Evolutionary conservation across 2,329 filamentous ascomycete species (phyloP).

Genomic region (Ophiostoma quercus): DNA sequence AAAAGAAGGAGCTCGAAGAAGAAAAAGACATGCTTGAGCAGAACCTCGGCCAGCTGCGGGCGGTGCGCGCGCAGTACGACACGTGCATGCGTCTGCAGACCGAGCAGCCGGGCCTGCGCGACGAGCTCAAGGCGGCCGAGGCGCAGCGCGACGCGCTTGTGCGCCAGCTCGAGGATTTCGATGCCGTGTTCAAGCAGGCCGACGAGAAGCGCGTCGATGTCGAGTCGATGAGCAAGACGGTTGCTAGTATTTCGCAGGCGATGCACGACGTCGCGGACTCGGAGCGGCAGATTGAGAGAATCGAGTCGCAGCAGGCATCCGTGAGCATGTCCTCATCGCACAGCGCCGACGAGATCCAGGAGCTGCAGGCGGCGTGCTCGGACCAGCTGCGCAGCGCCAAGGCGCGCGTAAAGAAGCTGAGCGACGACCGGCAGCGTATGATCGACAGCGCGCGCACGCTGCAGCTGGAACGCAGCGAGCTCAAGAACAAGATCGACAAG

Average conservation of each 20-base stretch:
- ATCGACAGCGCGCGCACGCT: conserved; percentile 62
- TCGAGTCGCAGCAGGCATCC: conserved; percentile 46
- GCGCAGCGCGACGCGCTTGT: conserved; percentile 57
- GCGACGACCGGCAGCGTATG: conserved; percentile 64
- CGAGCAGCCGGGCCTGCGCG: conserved; percentile 65
- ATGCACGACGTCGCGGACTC: conserved; percentile 65
- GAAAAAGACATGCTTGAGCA: conserved; percentile 56
- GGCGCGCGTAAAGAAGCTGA: conserved; percentile 59
- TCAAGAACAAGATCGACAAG: conserved; percentile 65
- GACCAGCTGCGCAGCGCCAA: conserved; percentile 64
- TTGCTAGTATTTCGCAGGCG: conserved; percentile 69
- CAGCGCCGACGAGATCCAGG: conserved; percentile 77
- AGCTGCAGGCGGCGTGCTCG: conserved; percentile 60
- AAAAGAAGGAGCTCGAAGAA: conserved; percentile 50
- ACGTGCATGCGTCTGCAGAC: conserved; percentile 58
- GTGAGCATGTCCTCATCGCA: conserved; percentile 47
- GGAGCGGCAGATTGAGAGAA: conserved; percentile 66
- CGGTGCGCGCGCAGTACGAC: conserved; percentile 64
- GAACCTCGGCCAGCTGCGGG: conserved; percentile 55
- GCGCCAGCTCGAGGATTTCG: conserved; percentile 60
- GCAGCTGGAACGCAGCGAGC: conserved; percentile 72
- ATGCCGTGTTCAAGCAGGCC: conserved; percentile 59
- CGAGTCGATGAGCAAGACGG: conserved; percentile 69
- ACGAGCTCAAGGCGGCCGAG: conserved; percentile 51
- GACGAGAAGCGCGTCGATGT: conserved; percentile 51